A percentile compares a stretch with the other conserved stretches of the same genome.
These are phyloP conservation scores for Pittosporum tobira DNA, from an alignment of 129 eudicot species.

Conservation along the genomic window DNA sequence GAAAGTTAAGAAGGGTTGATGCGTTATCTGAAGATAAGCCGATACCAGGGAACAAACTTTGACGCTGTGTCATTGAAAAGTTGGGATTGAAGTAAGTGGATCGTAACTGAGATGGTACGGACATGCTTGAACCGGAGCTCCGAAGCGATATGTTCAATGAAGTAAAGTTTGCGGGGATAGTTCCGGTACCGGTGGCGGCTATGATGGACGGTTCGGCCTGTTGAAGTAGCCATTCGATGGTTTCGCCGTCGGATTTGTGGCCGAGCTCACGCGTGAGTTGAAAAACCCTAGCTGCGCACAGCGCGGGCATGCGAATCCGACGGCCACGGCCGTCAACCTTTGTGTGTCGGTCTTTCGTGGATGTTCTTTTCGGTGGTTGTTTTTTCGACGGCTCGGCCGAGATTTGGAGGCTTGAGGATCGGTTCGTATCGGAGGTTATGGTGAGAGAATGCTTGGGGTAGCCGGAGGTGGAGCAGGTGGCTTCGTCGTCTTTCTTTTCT, in stretches of 20 bases:
- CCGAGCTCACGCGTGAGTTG: constrained; percentile 93
- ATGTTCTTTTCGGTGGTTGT: constrained; percentile 69
- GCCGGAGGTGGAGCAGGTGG: constrained; percentile 38
- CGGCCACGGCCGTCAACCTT: constrained; percentile 97
- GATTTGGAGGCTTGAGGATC: constrained; percentile 28
- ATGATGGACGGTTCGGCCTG: constrained; percentile 94
- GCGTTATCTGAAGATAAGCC: constrained; percentile 49
- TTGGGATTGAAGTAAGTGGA: constrained; percentile 65
- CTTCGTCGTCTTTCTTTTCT: constrained; percentile 65
- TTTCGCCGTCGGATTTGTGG: constrained; percentile 95
- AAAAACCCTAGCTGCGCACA: constrained; percentile 97
- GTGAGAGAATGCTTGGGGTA: constrained; percentile 45
- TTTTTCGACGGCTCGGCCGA: constrained; percentile 48
- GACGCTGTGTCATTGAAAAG: constrained; percentile 53
- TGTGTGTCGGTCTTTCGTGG: constrained; percentile 92
- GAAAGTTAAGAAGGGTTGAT: constrained; percentile 49
- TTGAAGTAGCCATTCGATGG: constrained; percentile 90
- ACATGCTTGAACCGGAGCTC: constrained; percentile 88
- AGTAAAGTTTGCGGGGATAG: constrained; percentile 91
- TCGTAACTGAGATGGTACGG: constrained; percentile 77
- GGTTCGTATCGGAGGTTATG: constrained; percentile 34
- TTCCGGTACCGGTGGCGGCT: constrained; percentile 98
- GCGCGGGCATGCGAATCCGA: constrained; percentile 98
- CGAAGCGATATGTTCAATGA: constrained; percentile 84
- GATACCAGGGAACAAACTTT: constrained; percentile 39